Percentiles rank a stretch among this genome's conserved stretches.
These are phyloP conservation scores for Mycena maculata DNA, from an alignment of 768 basidiomycete genomes.

Conservation along the genomic window DNA sequence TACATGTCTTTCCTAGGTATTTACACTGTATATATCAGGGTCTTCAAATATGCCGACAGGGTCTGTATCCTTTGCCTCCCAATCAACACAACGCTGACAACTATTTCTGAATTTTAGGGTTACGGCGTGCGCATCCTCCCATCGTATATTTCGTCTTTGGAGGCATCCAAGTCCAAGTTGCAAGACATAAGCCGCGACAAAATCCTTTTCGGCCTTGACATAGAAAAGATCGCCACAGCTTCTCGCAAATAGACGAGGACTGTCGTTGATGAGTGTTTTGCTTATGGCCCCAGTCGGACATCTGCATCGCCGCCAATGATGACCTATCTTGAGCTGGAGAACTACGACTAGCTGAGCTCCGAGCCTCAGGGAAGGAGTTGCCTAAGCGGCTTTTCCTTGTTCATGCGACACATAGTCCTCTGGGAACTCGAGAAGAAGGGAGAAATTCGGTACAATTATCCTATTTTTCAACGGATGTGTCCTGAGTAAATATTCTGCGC, in stretches of 20 bases:
- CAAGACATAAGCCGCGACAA: constrained; percentile 1
- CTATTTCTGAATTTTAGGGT: background rate
- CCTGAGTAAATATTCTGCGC: background rate
- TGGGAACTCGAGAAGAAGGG: constrained; percentile 11
- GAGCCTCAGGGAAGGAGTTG: background rate
- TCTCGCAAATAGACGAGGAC: constrained; percentile 11
- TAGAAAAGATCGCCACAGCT: constrained; percentile 1
- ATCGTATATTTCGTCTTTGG: constrained; percentile 9
- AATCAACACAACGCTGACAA: background rate
- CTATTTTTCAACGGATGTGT: background rate
- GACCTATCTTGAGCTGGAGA: background rate
- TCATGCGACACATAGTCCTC: constrained; percentile 15
- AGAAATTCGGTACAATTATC: background rate
- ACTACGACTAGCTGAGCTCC: background rate
- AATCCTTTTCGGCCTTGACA: constrained; percentile 5
- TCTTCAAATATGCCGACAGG: constrained; percentile 27
- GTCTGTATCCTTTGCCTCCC: background rate
- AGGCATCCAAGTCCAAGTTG: constrained; percentile 7
- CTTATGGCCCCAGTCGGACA: too few species aligned
- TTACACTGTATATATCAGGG: too few species aligned
- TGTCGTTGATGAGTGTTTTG: background rate
- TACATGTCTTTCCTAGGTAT: too few species aligned
- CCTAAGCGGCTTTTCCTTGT: background rate
- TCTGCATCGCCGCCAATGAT: background rate
- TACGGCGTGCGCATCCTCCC: constrained; percentile 3